Percentiles rank a stretch among this genome's conserved stretches.
phyloP scores from a whole-genome alignment of 1,284 basidiomycete species.

The Gastroboletus turbinatus region DNA sequence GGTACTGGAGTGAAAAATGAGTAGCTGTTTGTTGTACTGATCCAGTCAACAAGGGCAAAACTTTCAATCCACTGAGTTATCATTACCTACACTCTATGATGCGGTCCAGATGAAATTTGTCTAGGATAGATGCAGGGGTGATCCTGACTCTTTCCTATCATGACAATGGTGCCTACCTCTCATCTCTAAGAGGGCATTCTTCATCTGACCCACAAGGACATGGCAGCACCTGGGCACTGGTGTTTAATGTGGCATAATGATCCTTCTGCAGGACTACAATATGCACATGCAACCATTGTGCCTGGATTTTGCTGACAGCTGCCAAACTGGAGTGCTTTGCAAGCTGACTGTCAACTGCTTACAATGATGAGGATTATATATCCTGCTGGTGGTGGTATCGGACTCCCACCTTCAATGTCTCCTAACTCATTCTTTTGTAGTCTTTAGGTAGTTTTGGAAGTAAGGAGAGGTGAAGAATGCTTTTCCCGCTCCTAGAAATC shows the following conservation, averaged over 20 bases:
- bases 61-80: neutral
- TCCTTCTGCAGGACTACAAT: neutral
- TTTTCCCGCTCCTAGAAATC: conserved; percentile 76
- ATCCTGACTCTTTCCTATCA: neutral
- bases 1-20: neutral
- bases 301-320: conserved; percentile 86
- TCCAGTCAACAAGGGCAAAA: conserved; percentile 2
- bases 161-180: conserved; percentile 48
- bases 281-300: conserved; percentile 89
- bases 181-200: conserved; percentile 84
- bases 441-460: conserved; percentile 76
- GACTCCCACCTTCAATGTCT: conserved; percentile 65
- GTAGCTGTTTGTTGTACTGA: conserved; percentile 40
- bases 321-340: conserved; percentile 80
- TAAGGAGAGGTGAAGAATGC: conserved; percentile 78
- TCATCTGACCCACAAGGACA: conserved; percentile 91
- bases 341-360: conserved; percentile 80
- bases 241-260: neutral
- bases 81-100: conserved; percentile 91
- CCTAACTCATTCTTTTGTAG: conserved; percentile 92
- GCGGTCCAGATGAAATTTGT: conserved; percentile 79
- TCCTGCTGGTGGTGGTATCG: neutral
- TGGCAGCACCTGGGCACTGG: conserved; percentile 66
- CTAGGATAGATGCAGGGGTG: conserved; percentile 36
- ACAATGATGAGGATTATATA: conserved; percentile 1